Evolutionary conservation across 1,139 yeast species (phyloP).

Genomic region (Debaryomycetaceae sp.): DNA sequence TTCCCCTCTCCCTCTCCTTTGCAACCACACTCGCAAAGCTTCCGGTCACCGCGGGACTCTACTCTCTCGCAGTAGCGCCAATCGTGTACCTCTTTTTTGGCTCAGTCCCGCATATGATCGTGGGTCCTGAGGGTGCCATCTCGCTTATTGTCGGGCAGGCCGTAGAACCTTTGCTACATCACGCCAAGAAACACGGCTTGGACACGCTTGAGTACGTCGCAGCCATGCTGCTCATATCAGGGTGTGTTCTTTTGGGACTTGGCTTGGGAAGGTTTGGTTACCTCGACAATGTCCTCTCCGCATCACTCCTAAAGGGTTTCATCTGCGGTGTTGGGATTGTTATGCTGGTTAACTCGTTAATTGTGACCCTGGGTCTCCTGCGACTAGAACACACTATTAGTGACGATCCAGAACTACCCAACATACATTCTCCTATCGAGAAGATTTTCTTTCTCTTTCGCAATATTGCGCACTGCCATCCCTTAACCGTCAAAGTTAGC

Average conservation of each 20-base stretch:
- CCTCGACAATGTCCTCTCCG: conserved; percentile 76
- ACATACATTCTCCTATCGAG: conserved; percentile 68
- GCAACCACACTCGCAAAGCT: conserved; percentile 88
- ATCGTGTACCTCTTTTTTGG: conserved; percentile 75
- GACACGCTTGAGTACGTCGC: conserved; percentile 61
- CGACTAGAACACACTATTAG: conserved; percentile 22
- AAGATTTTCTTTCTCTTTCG: conserved; percentile 49
- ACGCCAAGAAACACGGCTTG: conserved; percentile 27
- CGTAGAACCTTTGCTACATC: conserved; percentile 56
- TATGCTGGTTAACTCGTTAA: conserved; percentile 70
- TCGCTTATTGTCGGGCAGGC: conserved; percentile 88
- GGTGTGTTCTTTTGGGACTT: conserved; percentile 60
- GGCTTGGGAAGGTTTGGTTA: conserved; percentile 84
- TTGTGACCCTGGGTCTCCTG: conserved; percentile 61
- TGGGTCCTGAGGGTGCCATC: conserved; percentile 94
- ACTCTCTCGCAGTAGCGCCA: conserved; percentile 77
- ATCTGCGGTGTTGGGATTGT: conserved; percentile 89
- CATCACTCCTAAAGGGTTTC: conserved; percentile 77
- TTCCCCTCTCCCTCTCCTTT: conserved; percentile 81
- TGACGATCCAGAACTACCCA: conserved; percentile 29
- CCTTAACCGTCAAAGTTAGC: conserved; percentile 45
- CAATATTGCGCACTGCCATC: conserved; percentile 30
- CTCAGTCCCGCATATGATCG: conserved; percentile 91
- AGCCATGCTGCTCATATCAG: conserved; percentile 67
- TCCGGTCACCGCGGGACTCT: conserved; percentile 77